phyloP scores from a whole-genome alignment of 352 stramenopile species.

The Globisporangium yorkense region DNA sequence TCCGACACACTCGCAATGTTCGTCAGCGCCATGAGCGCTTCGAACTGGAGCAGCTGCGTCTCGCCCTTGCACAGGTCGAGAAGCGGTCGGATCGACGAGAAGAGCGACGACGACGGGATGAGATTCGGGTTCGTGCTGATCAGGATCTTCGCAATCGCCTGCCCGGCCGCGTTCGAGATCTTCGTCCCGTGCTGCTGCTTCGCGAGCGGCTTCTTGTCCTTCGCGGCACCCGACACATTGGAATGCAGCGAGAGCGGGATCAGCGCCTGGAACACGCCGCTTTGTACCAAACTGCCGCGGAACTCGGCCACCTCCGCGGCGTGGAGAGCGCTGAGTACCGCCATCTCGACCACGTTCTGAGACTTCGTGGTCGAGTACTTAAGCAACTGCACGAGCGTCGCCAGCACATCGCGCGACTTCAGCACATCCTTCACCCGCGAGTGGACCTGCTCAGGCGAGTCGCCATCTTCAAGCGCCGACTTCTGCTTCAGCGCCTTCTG shows the following conservation, averaged over 20 bases:
- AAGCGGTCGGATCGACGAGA: constrained; percentile 81
- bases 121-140: constrained; percentile 96
- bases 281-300: constrained; percentile 73
- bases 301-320: constrained; percentile 56
- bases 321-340: constrained; percentile 58
- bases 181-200: constrained; percentile 65
- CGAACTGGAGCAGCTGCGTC: constrained; percentile 85
- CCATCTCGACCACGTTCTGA: constrained; percentile 75
- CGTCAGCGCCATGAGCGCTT: constrained; percentile 96
- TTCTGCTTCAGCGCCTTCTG: constrained; percentile 93
- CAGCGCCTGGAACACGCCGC: constrained; percentile 69
- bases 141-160: constrained; percentile 94
- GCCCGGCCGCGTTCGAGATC: constrained; percentile 83
- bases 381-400: constrained; percentile 75
- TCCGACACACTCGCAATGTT: constrained; percentile 94
- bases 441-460: constrained; percentile 72
- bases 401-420: constrained; percentile 44
- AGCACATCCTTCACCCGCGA: constrained; percentile 50
- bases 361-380: constrained; percentile 72
- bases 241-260: constrained; percentile 47
- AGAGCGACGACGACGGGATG: constrained; percentile 62
- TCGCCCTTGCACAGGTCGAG: constrained; percentile 94
- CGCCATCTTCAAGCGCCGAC: constrained; percentile 89
- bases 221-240: constrained; percentile 2
- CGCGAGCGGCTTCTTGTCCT: constrained; percentile 30